Evolutionary conservation across 139 green algal genomes (phyloP), one percentile per base, ranked within the genome.

Genomic region (Micromonas commoda): DNA sequence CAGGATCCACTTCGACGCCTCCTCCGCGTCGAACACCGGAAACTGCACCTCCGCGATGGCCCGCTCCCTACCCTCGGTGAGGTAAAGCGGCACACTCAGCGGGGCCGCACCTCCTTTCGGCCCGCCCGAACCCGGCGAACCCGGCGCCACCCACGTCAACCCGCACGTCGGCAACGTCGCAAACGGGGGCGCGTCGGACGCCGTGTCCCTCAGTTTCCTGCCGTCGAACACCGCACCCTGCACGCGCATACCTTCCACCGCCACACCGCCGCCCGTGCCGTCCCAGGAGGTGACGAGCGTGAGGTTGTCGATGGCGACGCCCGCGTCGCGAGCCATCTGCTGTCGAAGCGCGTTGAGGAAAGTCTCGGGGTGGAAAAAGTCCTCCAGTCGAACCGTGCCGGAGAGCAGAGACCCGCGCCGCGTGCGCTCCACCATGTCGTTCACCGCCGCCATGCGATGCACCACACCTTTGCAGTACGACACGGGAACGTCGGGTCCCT

Each of bases 271-370:
- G 16, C 6, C 28, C 63, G 28, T 19, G 6, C 9, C 63, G 13
- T 89, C 84, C 88, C 88, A 92, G 69, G 71, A 80, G 20, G 84
- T 90, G 32, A 82, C 80, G 32, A 93, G 76, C 79, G 85, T 82
- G 4, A 95, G 83, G 39, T 64, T 72, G 76, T 91, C 86, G 69
- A 95, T 84, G 20, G 84, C 37, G 23, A 80, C 37, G 16, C 52
- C 75, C 16, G 81, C 64, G n/a, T 69, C 51, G 19, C n/a, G 82
- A 0, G 87, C 85, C 1, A 81, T 83, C 37, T 89, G 76, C 83
- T 95, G 90, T 6, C 86, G 79, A 61, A 95, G 79, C 34, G 90
- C 88, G 72, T 89, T 92, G 0, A 95, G 71, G 68, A 95, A 89
- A 4, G 86, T 86, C 4, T 71, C 82, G 0, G 89, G 88, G 32